A percentile compares a stretch with the other conserved stretches of the same genome.
Conservation (phyloP, 31 red algal genomes). For the Odonthalia washingtoniensis region DNA sequence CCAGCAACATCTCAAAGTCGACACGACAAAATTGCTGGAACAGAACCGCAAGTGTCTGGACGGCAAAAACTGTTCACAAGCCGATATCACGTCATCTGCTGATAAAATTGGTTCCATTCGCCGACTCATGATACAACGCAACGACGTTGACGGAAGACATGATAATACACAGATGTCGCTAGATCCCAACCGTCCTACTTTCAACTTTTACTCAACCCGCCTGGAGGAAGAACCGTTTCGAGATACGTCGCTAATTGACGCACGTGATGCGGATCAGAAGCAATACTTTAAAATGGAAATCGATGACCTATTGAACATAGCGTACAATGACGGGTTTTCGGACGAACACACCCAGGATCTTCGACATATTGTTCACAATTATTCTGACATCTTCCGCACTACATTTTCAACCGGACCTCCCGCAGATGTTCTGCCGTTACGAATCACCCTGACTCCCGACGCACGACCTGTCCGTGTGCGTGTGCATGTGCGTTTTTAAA, state of each 20-base stretch:
- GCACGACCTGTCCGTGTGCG: neutral
- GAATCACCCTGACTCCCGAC: slow-evolving; percentile 6
- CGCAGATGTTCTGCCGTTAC: slow-evolving; percentile 5
- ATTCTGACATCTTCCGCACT: slow-evolving; percentile 17
- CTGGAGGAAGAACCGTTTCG: neutral
- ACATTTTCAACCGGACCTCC: slow-evolving; percentile 20
- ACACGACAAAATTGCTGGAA: neutral
- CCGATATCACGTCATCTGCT: neutral
- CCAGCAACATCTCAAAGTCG: neutral
- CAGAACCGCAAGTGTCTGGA: neutral
- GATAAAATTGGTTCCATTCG: neutral
- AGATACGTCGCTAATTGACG: neutral
- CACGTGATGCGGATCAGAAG: neutral
- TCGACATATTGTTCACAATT: neutral
- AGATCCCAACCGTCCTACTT: neutral
- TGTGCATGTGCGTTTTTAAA: no score
- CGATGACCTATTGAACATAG: neutral
- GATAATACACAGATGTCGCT: neutral
- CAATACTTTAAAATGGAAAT: neutral
- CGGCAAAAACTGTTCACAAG: neutral
- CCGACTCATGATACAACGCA: neutral
- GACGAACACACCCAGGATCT: neutral
- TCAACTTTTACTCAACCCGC: neutral
- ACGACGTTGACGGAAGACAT: neutral
- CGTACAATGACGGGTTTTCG: neutral